Base-by-base conservation (phyloP, 345 rosid species). In the Geranium brycei region DNA sequence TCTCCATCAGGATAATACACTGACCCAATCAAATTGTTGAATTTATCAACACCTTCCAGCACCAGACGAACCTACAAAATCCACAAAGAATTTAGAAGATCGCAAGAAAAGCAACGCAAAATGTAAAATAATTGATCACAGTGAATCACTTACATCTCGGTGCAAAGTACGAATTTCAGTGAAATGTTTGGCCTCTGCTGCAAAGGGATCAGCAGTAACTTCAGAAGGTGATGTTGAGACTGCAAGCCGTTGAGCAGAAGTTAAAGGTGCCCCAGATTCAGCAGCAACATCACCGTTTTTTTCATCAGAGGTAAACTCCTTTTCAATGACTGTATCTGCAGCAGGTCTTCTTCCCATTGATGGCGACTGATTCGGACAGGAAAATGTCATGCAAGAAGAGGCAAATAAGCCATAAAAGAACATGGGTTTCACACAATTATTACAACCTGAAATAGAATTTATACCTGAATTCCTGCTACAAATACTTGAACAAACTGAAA, bases 381-480 rank as follows among this genome's bases (percentile, higher is more conserved):
- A 53, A 71, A 57, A 16, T 57, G 19, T 3, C 59, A n/a, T n/a
- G 16, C 19, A 30, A 28, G 57, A 32, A 17, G 5, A 17, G 18
- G 30, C 17, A n/a, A 23, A 10, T 15, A 15, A 63, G 47, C 13
- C 31, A 23, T 23, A 5, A 62, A 4, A 30, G 5, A 60, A 57
- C 28, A 19, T 2, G 51, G 17, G 15, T 17, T 57, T 2, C 60
- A 31, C n/a, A 19, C 41, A 4, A 35, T 35, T 7, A 32, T 32
- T 30, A 53, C 35, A 41, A 62, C 31, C 19, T n/a, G 30, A 31
- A 51, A 41, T 2, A 47, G 53, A 47, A 8, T 47, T 38, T 31
- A 56, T 69, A 91, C 99, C 97, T 95, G 97, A 64, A 88, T 77
- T 75, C 99, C 99, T 1, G 99, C 99, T 71, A 95, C 88, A 74